These are phyloP conservation scores for Nicotiana undulata DNA, from an alignment of 257 asterid genomes.

Conservation along the genomic window DNA sequence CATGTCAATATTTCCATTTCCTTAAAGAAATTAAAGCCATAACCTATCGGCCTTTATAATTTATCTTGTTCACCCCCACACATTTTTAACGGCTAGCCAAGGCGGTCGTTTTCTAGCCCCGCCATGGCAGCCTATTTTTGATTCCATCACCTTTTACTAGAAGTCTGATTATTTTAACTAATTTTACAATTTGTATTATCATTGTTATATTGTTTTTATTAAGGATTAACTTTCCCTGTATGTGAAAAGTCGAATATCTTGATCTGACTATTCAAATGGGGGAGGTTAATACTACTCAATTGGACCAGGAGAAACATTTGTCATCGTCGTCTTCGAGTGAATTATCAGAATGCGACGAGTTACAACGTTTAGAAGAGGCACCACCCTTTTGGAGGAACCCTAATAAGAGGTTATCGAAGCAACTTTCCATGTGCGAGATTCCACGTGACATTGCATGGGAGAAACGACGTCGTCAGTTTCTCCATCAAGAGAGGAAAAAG, in stretches of 20 bases:
- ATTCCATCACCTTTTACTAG: background rate
- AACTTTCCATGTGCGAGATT: slow-evolving; percentile 67
- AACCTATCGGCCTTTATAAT: background rate
- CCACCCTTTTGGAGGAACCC: slow-evolving; percentile 69
- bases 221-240: background rate
- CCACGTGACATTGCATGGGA: slow-evolving; percentile 79
- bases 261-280: background rate
- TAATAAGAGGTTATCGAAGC: slow-evolving; percentile 45
- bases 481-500: slow-evolving; percentile 31
- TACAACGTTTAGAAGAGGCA: slow-evolving; percentile 54
- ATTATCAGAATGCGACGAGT: slow-evolving; percentile 47
- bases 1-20: slow-evolving; percentile 7
- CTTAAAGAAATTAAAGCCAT: background rate
- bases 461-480: slow-evolving; percentile 53
- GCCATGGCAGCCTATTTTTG: slow-evolving; percentile 33
- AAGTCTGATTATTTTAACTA: background rate
- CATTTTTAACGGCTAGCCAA: slow-evolving; percentile 32
- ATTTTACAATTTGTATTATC: background rate
- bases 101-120: slow-evolving; percentile 43
- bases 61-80: background rate
- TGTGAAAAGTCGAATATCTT: background rate
- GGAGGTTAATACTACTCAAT: background rate
- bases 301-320: background rate
- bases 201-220: background rate
- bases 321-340: slow-evolving; percentile 23